A percentile compares a stretch with the other conserved stretches of the same genome.
Conservation (phyloP, 1,284 basidiomycete genomes). For the Ustilago hordei region DNA sequence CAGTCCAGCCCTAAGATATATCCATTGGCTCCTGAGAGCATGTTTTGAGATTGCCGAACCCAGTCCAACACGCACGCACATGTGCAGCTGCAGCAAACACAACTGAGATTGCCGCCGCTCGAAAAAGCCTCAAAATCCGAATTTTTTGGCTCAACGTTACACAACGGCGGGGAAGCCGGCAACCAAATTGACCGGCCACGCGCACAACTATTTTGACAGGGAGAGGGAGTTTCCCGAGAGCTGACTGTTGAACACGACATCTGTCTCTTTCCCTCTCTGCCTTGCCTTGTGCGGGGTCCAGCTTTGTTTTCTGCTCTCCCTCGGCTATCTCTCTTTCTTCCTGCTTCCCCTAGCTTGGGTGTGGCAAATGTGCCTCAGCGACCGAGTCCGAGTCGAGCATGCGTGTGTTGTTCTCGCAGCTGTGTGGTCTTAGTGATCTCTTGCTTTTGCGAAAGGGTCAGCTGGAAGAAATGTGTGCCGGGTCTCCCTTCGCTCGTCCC, state of each 20-base stretch:
- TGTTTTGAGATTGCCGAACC: constrained; percentile 13
- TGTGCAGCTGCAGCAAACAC: background rate
- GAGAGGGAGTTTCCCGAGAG: constrained; percentile 20
- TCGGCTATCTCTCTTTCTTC: constrained; percentile 33
- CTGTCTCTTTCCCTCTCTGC: background rate
- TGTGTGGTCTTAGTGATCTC: constrained; percentile 30
- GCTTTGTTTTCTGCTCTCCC: constrained; percentile 5
- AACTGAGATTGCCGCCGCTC: constrained; percentile 7
- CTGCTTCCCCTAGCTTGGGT: background rate
- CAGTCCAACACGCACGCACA: background rate
- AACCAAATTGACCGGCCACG: constrained; percentile 39
- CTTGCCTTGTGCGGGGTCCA: constrained; percentile 29
- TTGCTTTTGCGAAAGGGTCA: background rate
- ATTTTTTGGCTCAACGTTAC: background rate
- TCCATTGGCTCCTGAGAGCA: background rate
- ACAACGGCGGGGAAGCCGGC: constrained; percentile 10
- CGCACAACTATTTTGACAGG: background rate
- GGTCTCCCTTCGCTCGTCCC: background rate
- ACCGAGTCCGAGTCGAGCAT: background rate
- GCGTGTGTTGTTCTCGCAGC: constrained; percentile 17
- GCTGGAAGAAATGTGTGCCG: constrained; percentile 17
- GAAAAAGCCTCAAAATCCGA: background rate
- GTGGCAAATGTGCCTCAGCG: constrained; percentile 16
- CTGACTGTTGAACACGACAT: constrained; percentile 15
- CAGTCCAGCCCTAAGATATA: constrained; percentile 3